Conservation (phyloP, 2,329 filamentous ascomycete species). For the Blastomyces parvus region DNA sequence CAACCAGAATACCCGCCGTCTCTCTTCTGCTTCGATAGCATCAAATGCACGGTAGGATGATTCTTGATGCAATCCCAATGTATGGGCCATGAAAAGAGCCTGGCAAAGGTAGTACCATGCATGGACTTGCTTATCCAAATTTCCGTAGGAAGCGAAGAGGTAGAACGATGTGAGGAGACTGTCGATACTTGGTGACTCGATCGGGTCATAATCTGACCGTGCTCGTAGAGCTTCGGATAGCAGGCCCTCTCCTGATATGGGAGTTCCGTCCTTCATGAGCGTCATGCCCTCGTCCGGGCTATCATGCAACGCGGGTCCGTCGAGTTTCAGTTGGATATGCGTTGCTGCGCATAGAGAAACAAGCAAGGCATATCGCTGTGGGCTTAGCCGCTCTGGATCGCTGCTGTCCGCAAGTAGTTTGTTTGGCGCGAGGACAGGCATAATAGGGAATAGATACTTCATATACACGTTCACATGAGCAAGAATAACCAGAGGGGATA, state of each 20-base stretch:
- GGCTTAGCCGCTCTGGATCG: constrained; percentile 45
- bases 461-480: constrained; percentile 35
- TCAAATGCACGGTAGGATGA: constrained; percentile 40
- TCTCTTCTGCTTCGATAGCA: constrained; percentile 51
- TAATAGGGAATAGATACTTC: constrained; percentile 37
- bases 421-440: constrained; percentile 34
- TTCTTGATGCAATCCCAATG: constrained; percentile 37
- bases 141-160: constrained; percentile 62
- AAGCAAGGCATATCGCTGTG: constrained; percentile 34
- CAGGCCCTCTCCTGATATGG: constrained; percentile 56
- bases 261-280: constrained; percentile 46
- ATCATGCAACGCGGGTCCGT: constrained; percentile 22
- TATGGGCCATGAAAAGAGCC: constrained; percentile 55
- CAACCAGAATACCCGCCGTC: constrained; percentile 62
- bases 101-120: constrained; percentile 74
- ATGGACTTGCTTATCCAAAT: constrained; percentile 61
- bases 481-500: constrained; percentile 28
- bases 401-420: constrained; percentile 29
- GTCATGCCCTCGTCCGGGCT: constrained; percentile 28
- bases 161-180: constrained; percentile 63
- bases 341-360: constrained; percentile 36
- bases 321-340: constrained; percentile 37
- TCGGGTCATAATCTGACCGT: constrained; percentile 32
- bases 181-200: constrained; percentile 34
- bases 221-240: constrained; percentile 52